Evolutionary conservation across 2,329 filamentous ascomycete species (phyloP), one percentile per base, ranked within the genome.

Genomic region (Ophiostoma quercus): DNA sequence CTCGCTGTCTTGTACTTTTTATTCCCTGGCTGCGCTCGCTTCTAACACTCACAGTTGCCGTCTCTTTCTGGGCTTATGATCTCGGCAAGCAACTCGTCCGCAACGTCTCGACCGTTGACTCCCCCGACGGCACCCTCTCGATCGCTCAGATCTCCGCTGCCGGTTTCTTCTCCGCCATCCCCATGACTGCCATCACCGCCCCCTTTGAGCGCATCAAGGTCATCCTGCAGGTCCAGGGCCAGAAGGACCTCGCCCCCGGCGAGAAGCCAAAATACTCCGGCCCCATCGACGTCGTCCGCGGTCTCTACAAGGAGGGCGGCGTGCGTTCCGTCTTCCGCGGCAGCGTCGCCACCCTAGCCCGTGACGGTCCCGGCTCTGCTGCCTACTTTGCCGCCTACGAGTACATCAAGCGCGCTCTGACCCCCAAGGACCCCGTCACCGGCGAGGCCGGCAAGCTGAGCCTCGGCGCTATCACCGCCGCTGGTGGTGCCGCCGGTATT

Each of bases 181-280:
- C 95, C 76, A 96, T 96, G 92, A 99, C 95, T 3, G 82, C 92
- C 80, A 97, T 99, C 82, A 98, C 95, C n/a, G 95, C 95, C 4
- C 95, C 95, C 72, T 98, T 99, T 79, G 95, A 99, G 85, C 94
- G 95, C 77, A 93, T 99, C 75, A 99, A 99, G 82, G 94, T 99
- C 70, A 93, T 99, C 73, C 89, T 99, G 1, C 95, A 99, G 80
- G 96, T 98, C 74, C 95, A 98, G 82, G 94, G 93, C 77, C 93
- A 97, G 80, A 93, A 94, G 81, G 82, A 85, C 68, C 89, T 95
- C 57, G 88, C 89, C 0, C 92, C 94, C 0, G 94, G 94, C 77
- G 91, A 97, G 82, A 96, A 97, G 81, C 94, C 93, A 19, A 92
- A 92, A 77, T 98, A 98, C 84, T 86, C 84, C 63, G 94, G 94